Conservation (phyloP, 352 stramenopile genomes). For the Blastocystis sp. region DNA sequence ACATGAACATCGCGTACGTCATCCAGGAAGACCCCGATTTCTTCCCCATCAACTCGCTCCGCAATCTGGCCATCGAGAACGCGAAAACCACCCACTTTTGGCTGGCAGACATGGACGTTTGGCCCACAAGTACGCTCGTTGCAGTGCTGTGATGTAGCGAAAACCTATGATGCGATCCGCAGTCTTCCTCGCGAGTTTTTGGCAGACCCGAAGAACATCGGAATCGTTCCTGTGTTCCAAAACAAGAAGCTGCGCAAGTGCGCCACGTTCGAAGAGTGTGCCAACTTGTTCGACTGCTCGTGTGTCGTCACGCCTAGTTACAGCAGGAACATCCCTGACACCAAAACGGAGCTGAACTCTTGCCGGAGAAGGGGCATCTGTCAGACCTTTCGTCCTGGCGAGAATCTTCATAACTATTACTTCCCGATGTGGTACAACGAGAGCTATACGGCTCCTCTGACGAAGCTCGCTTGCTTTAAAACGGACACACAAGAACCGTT, state of each 20-base stretch:
- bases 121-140: neutral
- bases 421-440: slow-evolving; percentile 6
- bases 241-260: neutral
- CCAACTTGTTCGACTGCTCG: neutral
- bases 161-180: neutral
- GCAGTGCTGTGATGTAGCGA: neutral
- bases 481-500: slow-evolving; percentile 50
- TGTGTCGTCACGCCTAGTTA: neutral
- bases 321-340: neutral
- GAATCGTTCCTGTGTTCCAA: slow-evolving; percentile 34
- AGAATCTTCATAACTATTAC: slow-evolving; percentile 54
- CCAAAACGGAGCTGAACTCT: neutral
- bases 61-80: slow-evolving; percentile 37
- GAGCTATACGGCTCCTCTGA: slow-evolving; percentile 23
- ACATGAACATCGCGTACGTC: slow-evolving; percentile 21
- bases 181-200: neutral
- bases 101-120: slow-evolving; percentile 53
- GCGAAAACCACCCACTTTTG: slow-evolving; percentile 53
- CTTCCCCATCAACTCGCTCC: slow-evolving; percentile 48
- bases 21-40: neutral
- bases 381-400: slow-evolving; percentile 27
- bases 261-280: neutral
- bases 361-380: neutral
- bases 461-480: neutral
- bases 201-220: neutral